Percentiles rank a stretch among this genome's conserved stretches.
Evolutionary conservation across 352 stramenopile species (phyloP).

Genomic region (Globisporangium barbulae): DNA sequence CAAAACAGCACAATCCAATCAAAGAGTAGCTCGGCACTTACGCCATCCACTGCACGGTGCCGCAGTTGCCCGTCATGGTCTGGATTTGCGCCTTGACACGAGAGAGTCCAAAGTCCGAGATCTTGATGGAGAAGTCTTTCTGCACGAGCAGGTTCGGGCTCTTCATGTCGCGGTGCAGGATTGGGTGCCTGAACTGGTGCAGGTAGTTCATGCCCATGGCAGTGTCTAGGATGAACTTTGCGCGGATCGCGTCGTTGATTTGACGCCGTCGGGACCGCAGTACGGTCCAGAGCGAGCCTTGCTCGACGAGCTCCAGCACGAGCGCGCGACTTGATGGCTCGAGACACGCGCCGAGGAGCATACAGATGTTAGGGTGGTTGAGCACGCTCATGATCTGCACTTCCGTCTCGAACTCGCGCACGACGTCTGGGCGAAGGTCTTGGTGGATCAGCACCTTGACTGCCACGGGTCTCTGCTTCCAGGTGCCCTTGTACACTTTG

Average conservation of each 20-base stretch:
- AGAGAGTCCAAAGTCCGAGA: slow-evolving; percentile 89
- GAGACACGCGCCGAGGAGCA: slow-evolving; percentile 94
- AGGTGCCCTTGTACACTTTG: slow-evolving; percentile 68
- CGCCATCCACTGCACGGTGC: slow-evolving; percentile 88
- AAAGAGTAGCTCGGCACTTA: slow-evolving; percentile 33
- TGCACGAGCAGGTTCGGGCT: slow-evolving; percentile 88
- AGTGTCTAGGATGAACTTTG: slow-evolving; percentile 69
- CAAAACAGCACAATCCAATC: slow-evolving; percentile 12
- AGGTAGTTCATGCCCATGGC: slow-evolving; percentile 87
- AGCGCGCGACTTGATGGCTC: slow-evolving; percentile 91
- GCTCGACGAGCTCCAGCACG: slow-evolving; percentile 93
- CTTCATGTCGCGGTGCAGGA: slow-evolving; percentile 90
- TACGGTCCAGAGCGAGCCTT: slow-evolving; percentile 93
- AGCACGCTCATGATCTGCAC: slow-evolving; percentile 89
- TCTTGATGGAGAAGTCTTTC: slow-evolving; percentile 84
- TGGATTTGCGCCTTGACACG: slow-evolving; percentile 91
- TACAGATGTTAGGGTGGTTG: slow-evolving; percentile 96
- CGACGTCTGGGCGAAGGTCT: slow-evolving; percentile 61
- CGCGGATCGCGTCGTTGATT: slow-evolving; percentile 40
- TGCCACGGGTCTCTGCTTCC: slow-evolving; percentile 51
- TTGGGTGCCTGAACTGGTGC: slow-evolving; percentile 80
- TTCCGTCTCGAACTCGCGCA: slow-evolving; percentile 78
- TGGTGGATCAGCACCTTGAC: slow-evolving; percentile 78
- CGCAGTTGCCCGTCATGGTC: slow-evolving; percentile 91
- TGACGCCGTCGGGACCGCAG: slow-evolving; percentile 56